Evolutionary conservation across 1,139 yeast genomes (phyloP).

Genomic region (Magnusiomyces clavatus): DNA sequence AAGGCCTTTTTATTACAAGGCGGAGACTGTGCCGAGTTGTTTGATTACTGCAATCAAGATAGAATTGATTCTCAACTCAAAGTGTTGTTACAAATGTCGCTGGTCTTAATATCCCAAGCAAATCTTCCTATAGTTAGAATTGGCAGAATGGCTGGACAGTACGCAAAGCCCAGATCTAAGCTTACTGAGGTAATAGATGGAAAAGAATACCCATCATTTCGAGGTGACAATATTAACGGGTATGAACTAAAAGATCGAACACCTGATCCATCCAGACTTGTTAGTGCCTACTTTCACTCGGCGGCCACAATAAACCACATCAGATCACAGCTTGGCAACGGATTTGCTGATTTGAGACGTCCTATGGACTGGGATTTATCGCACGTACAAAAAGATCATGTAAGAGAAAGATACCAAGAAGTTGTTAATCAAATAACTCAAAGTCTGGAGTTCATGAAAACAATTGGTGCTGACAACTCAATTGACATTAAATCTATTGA

Average conservation of each 20-base stretch:
- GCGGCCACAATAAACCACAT: slow-evolving; percentile 40
- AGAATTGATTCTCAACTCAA: slow-evolving; percentile 37
- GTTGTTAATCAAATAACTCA: slow-evolving; percentile 34
- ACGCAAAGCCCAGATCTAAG: slow-evolving; percentile 40
- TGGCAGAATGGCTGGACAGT: slow-evolving; percentile 41
- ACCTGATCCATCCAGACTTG: slow-evolving; percentile 38
- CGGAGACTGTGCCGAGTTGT: slow-evolving; percentile 42
- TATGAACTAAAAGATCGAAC: slow-evolving; percentile 31
- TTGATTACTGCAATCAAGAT: slow-evolving; percentile 38
- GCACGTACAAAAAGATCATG: slow-evolving; percentile 33
- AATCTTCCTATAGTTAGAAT: slow-evolving; percentile 36
- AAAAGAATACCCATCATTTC: slow-evolving; percentile 35
- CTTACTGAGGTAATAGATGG: slow-evolving; percentile 37
- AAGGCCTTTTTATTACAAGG: slow-evolving; percentile 39
- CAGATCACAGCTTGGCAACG: slow-evolving; percentile 31
- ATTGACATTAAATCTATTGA: slow-evolving; percentile 30
- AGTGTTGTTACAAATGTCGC: slow-evolving; percentile 38
- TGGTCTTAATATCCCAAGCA: slow-evolving; percentile 38
- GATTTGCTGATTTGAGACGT: slow-evolving; percentile 37
- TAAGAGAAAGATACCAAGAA: slow-evolving; percentile 33
- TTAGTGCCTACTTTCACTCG: slow-evolving; percentile 38
- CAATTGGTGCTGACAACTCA: slow-evolving; percentile 34
- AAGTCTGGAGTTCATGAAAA: slow-evolving; percentile 34
- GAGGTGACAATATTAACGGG: slow-evolving; percentile 41
- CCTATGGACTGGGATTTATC: slow-evolving; percentile 39